A percentile compares a stretch with the other conserved stretches of the same genome.
phyloP scores from a whole-genome alignment of 768 basidiomycete genomes.

The Suillus alpinus region DNA sequence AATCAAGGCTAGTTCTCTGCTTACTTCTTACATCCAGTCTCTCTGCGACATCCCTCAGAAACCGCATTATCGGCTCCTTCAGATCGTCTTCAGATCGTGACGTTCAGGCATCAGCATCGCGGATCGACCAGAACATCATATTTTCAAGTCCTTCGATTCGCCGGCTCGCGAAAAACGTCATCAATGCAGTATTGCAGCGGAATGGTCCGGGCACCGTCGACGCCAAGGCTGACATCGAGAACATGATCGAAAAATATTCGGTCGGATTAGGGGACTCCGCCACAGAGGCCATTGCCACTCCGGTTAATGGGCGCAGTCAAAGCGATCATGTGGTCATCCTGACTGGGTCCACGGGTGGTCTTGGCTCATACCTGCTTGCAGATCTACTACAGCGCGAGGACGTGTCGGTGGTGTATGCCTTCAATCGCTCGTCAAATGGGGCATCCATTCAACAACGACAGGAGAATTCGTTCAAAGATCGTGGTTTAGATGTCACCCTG shows the following conservation, averaged over 20 bases:
- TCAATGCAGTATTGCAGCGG: constrained; percentile 6
- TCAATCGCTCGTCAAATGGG: constrained; percentile 28
- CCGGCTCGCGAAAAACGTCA: constrained; percentile 26
- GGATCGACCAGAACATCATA: constrained; percentile 32
- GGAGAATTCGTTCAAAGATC: constrained; percentile 25
- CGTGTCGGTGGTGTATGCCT: constrained; percentile 31
- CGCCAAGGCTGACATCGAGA: constrained; percentile 27
- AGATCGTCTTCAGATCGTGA: constrained; percentile 28
- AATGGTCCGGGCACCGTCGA: constrained; percentile 1
- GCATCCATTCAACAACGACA: constrained; percentile 25
- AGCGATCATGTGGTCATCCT: constrained; percentile 28
- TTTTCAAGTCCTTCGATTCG: constrained; percentile 40
- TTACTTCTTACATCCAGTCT: constrained; percentile 26
- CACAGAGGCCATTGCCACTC: constrained; percentile 5
- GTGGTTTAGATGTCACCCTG: constrained; percentile 26
- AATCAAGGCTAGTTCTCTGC: not conserved
- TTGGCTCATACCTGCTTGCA: constrained; percentile 36
- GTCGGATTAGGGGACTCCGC: constrained; percentile 14
- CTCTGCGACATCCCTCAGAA: constrained; percentile 29
- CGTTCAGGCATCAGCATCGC: constrained; percentile 20
- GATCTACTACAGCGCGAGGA: constrained; percentile 20
- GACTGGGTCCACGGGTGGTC: constrained; percentile 40
- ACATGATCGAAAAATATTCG: constrained; percentile 41
- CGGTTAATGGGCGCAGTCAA: not conserved
- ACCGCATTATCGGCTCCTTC: constrained; percentile 19